Conservation (phyloP, 2,329 filamentous ascomycete species). For the Cladosporium oxysporum region DNA sequence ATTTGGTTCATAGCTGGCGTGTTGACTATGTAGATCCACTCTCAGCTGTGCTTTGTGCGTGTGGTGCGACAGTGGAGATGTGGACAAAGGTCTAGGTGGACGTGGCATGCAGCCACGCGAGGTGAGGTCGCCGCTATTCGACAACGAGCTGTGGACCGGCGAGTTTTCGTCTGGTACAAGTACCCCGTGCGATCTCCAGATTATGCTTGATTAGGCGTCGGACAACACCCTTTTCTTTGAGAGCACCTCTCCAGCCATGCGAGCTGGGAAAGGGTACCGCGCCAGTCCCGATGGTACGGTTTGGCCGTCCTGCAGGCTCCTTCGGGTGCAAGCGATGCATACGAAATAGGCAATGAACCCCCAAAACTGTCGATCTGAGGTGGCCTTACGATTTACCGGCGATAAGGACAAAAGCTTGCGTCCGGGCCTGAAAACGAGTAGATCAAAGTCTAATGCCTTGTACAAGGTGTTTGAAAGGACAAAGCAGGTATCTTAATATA, state of each 20-base stretch:
- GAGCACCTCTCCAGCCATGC: neutral
- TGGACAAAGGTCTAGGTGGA: neutral
- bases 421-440: neutral
- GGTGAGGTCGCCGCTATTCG: neutral
- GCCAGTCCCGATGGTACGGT: neutral
- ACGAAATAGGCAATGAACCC: neutral
- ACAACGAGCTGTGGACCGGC: no score
- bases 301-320: neutral
- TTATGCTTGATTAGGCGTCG: no score
- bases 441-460: neutral
- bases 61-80: neutral
- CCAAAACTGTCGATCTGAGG: neutral
- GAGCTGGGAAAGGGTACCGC: neutral
- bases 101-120: neutral
- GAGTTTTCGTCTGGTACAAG: no score
- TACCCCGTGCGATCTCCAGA: no score
- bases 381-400: neutral
- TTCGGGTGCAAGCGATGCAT: neutral
- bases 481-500: neutral
- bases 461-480: neutral
- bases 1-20: neutral
- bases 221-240: neutral
- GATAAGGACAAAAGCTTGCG: neutral
- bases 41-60: neutral
- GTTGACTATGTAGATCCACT: neutral